Evolutionary conservation across 805 yeast genomes (phyloP).

Genomic region (Hanseniaspora clermontiae): DNA sequence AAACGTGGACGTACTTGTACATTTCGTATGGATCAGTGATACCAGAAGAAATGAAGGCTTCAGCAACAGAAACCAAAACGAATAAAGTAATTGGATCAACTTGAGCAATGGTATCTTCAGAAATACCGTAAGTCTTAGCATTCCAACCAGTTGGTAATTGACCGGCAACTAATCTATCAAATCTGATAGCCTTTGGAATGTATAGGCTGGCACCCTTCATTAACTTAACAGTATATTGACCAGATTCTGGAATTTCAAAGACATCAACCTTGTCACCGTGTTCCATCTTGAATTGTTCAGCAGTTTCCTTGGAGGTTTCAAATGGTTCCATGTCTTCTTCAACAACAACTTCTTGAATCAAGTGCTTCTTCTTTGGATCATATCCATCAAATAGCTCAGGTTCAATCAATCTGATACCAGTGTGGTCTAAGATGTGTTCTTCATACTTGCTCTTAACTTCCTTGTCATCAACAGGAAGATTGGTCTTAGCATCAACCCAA

Average conservation of each 20-base stretch:
- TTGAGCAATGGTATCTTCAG: constrained; percentile 83
- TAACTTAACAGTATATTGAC: constrained; percentile 81
- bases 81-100: constrained; percentile 93
- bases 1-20: constrained; percentile 94
- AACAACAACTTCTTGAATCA: constrained; percentile 89
- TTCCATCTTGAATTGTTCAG: constrained; percentile 83
- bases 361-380: constrained; percentile 84
- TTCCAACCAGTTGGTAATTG: constrained; percentile 99
- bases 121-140: constrained; percentile 85
- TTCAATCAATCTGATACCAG: constrained; percentile 94
- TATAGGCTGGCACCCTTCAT: constrained; percentile 84
- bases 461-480: constrained; percentile 84
- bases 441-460: constrained; percentile 90
- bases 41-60: constrained; percentile 89
- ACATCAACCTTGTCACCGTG: constrained; percentile 91
- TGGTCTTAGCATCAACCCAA: constrained; percentile 94
- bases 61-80: constrained; percentile 87
- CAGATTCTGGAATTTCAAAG: constrained; percentile 76
- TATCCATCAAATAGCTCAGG: constrained; percentile 90
- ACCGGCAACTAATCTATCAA: constrained; percentile 55
- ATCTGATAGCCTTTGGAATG: constrained; percentile 67
- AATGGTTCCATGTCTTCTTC: constrained; percentile 95
- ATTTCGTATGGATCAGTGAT: constrained; percentile 96
- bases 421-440: constrained; percentile 71
- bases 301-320: constrained; percentile 89